Conservation (phyloP, 495 filamentous ascomycete species). For the Talaromyces borbonicus region DNA sequence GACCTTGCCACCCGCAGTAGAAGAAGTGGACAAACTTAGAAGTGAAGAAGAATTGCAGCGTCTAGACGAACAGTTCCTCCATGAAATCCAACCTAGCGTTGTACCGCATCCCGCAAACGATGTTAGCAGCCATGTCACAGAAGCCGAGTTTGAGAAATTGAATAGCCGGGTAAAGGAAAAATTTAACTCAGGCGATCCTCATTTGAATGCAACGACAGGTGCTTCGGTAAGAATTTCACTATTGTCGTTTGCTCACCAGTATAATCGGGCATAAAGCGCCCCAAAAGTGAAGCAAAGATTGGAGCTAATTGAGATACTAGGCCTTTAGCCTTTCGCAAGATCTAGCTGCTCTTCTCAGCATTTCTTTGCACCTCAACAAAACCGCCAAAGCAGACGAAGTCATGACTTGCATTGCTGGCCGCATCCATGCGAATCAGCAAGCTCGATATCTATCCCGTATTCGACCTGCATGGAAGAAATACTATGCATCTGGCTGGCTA, state of each 20-base stretch:
- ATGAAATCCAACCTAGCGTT: not conserved
- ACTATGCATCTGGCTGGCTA: constrained; percentile 2
- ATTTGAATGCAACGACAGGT: not conserved
- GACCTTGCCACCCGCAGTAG: not conserved
- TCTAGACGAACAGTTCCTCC: not conserved
- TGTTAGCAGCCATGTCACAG: not conserved
- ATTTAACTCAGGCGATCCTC: not conserved
- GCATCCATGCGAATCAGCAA: constrained; percentile 3
- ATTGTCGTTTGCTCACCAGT: too few species aligned
- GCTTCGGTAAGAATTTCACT: not conserved
- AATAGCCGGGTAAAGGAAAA: not conserved
- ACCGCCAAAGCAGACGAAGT: constrained; percentile 3
- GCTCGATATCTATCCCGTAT: not conserved
- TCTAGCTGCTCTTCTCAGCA: not conserved
- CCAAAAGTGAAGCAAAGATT: not conserved
- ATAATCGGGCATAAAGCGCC: too few species aligned
- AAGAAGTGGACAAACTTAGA: not conserved
- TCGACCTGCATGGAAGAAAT: constrained; percentile 2
- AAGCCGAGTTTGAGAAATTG: not conserved
- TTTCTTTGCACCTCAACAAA: not conserved
- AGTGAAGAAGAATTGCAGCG: not conserved
- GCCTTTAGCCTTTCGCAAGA: not conserved
- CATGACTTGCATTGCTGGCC: constrained; percentile 5
- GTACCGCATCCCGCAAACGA: not conserved
- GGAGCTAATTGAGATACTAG: not conserved